These are phyloP conservation scores for Lipomyces yamadae DNA, from an alignment of 805 yeast species.

Conservation along the genomic window DNA sequence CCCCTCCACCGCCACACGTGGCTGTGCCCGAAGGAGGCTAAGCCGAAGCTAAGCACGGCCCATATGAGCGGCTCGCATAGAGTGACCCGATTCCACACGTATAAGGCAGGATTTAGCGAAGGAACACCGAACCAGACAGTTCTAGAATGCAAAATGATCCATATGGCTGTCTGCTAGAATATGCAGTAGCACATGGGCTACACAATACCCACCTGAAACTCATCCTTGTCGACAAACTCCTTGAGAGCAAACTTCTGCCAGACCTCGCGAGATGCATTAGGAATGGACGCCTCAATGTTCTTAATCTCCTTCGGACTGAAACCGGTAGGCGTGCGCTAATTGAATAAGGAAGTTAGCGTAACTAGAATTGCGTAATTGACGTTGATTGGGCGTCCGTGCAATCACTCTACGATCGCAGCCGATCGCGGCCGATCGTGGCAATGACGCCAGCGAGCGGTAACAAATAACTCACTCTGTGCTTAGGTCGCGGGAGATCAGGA, in stretches of 20 bases:
- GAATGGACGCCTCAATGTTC: constrained; percentile 80
- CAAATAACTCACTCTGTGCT: constrained; percentile 30
- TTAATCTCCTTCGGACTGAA: constrained; percentile 88
- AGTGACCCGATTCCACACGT: too few relatives aligned
- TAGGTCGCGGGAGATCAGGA: constrained; percentile 29
- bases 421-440: too few relatives aligned
- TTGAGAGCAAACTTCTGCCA: constrained; percentile 75
- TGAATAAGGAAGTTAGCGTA: constrained; percentile 3
- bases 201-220: constrained; percentile 49
- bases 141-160: background rate
- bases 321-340: constrained; percentile 78
- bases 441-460: background rate
- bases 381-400: background rate
- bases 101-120: background rate
- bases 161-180: background rate
- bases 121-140: background rate
- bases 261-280: constrained; percentile 71
- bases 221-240: constrained; percentile 56
- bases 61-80: background rate
- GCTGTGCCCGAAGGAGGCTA: too few relatives aligned
- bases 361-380: background rate
- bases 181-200: background rate
- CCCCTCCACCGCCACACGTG: too few relatives aligned
- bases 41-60: too few relatives aligned
- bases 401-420: too few relatives aligned